Evolutionary conservation across 495 filamentous ascomycete genomes (phyloP), one percentile per base, ranked within the genome.

Genomic region (Chaetomidium leptoderma): DNA sequence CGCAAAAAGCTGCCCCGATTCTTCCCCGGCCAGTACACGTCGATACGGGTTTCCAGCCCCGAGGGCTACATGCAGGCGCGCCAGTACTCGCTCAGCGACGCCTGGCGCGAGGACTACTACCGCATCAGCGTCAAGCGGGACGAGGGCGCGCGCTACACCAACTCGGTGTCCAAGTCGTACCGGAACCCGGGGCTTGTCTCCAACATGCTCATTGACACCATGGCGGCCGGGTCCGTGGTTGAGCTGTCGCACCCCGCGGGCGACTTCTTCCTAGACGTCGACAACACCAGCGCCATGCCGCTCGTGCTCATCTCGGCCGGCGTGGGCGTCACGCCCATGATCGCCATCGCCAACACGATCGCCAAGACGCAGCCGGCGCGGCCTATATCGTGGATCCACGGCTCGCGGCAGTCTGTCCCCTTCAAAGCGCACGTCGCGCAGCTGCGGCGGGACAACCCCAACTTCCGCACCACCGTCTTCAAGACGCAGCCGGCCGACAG

Each of bases 51-150:
- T 10, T 70, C 75, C 57, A 78, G 86, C 0, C 83, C 83, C 0
- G 73, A 80, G 24, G 74, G 79, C 16, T 73, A 84, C 64, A 63
- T 72, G 37, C 87, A 91, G 69, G 75, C 79, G n/a, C 73, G 87
- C 44, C 87, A 90, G 74, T 91, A 90, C 72, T 86, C 83, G 17
- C 82, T 91, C 48, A 83, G 79, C 68, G 86, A 88, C 47, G 72
- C 75, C 43, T 85, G 82, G 6, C 66, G 69, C 1, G 62, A 71
- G 19, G 75, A 80, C 27, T 83, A 83, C 67, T 88, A 87, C 73
- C 83, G 87, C 51, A 85, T 90, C 72, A 84, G 76, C 52, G 80
- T 91, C 59, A 88, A 88, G 80, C 81, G 76, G 48, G 86, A 90
- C 68, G 63, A 69, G 4, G 84, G 81, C 24, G 57, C 81, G 17